phyloP scores from a whole-genome alignment of 257 asterid species.

The Osmanthus fragrans region DNA sequence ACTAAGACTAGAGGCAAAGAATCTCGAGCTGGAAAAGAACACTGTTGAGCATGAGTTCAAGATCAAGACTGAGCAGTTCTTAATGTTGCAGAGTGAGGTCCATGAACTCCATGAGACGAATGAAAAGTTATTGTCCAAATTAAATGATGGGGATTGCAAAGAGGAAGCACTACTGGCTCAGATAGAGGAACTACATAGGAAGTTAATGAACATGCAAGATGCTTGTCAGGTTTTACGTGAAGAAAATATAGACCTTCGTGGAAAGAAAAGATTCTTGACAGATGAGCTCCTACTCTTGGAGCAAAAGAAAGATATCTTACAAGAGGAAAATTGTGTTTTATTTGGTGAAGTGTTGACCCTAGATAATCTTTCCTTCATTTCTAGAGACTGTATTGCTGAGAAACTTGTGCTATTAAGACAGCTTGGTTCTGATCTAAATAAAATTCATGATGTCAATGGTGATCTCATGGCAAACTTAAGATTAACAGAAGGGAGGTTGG shows the following conservation, averaged over 20 bases:
- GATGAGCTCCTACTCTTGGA: conserved; percentile 40
- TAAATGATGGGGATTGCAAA: conserved; percentile 50
- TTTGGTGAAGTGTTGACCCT: conserved; percentile 49
- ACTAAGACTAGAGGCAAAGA: conserved; percentile 40
- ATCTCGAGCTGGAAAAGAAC: conserved; percentile 50
- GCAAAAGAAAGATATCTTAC: conserved; percentile 45
- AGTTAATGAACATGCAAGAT: conserved; percentile 42
- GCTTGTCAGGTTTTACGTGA: conserved; percentile 42
- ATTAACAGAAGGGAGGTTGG: conserved; percentile 49
- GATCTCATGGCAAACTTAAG: conserved; percentile 47
- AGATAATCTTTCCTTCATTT: conserved; percentile 51
- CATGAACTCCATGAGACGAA: conserved; percentile 45
- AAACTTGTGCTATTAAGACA: conserved; percentile 46
- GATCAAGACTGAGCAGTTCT: conserved; percentile 40
- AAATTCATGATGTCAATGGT: conserved; percentile 41
- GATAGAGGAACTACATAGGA: conserved; percentile 43
- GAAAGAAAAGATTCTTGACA: conserved; percentile 53
- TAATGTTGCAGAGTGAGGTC: conserved; percentile 45
- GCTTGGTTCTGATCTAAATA: conserved; percentile 42
- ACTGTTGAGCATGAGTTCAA: conserved; percentile 45
- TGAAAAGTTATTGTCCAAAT: conserved; percentile 46
- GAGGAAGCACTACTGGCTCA: conserved; percentile 45
- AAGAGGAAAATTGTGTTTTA: conserved; percentile 58
- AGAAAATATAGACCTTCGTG: conserved; percentile 40
- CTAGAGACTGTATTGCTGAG: conserved; percentile 54